Evolutionary conservation across 306 rosid species (phyloP).

Genomic region (Vigna nakashimae): DNA sequence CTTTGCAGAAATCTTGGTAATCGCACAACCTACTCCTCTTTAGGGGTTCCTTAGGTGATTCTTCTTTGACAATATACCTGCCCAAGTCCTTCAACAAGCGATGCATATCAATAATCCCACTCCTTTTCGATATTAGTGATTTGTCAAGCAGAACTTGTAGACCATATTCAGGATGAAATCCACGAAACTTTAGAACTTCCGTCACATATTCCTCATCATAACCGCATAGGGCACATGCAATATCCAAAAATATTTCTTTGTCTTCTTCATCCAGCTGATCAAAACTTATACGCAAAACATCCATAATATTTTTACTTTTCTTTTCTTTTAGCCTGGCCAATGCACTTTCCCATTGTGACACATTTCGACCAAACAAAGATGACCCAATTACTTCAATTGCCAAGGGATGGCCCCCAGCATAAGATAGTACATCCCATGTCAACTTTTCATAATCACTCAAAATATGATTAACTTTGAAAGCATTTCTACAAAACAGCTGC

Average conservation of each 20-base stretch:
- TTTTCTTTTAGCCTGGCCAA: background rate
- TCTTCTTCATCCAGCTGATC: background rate
- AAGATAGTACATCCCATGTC: background rate
- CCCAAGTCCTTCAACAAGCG: background rate
- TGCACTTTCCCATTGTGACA: background rate
- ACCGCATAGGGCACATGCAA: background rate
- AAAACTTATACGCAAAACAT: background rate
- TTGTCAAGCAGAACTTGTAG: background rate
- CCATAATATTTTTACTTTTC: background rate
- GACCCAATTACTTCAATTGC: background rate
- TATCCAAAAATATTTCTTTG: conserved; percentile 17
- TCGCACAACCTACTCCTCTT: no score
- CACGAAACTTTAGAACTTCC: background rate
- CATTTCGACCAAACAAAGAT: background rate
- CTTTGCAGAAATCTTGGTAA: no score
- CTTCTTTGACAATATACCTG: background rate
- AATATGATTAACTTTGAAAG: background rate
- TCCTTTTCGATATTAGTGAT: background rate
- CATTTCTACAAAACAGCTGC: background rate
- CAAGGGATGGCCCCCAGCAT: background rate
- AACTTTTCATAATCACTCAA: background rate
- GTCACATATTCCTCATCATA: fast-evolving
- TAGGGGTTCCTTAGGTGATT: no score
- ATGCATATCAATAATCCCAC: fast-evolving
- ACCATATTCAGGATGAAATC: background rate